A percentile compares a stretch with the other conserved stretches of the same genome.
Conservation (phyloP, 352 stramenopile genomes). For the Plasmopara muralis region DNA sequence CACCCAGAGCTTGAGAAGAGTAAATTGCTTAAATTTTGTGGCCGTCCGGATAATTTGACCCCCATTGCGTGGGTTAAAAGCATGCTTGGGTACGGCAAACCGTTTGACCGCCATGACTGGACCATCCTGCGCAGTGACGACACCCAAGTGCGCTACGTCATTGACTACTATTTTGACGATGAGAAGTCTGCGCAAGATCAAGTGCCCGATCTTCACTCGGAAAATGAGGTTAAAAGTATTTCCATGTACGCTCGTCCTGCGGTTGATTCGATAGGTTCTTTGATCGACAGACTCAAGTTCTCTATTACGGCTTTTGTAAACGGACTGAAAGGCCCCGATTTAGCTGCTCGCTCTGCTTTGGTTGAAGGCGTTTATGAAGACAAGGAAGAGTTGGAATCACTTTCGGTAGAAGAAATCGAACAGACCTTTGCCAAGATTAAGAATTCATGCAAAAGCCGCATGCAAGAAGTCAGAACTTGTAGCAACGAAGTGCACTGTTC, state of each 20-base stretch:
- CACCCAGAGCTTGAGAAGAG: conserved; percentile 63
- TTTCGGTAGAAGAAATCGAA: conserved; percentile 68
- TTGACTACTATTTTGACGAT: conserved; percentile 98
- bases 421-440: conserved; percentile 82
- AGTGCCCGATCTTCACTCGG: conserved; percentile 79
- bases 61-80: conserved; percentile 92
- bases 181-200: conserved; percentile 69
- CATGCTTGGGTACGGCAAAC: conserved; percentile 76
- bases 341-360: conserved; percentile 39
- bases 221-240: conserved; percentile 82
- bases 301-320: conserved; percentile 50
- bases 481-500: conserved; percentile 71
- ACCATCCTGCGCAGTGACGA: conserved; percentile 89
- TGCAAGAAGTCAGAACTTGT: conserved; percentile 74
- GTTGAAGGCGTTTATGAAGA: conserved; percentile 38
- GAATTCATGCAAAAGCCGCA: conserved; percentile 73
- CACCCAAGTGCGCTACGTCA: conserved; percentile 94
- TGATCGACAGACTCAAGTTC: conserved; percentile 82
- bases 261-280: conserved; percentile 57
- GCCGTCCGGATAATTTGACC: conserved; percentile 93
- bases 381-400: conserved; percentile 32
- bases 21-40: conserved; percentile 96
- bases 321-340: conserved; percentile 39
- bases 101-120: conserved; percentile 99
- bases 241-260: conserved; percentile 84